Percentiles rank a stretch among this genome's conserved stretches.
Evolutionary conservation across 192 early-diverging fungal genomes (phyloP).

Genomic region (Backusella luteola): DNA sequence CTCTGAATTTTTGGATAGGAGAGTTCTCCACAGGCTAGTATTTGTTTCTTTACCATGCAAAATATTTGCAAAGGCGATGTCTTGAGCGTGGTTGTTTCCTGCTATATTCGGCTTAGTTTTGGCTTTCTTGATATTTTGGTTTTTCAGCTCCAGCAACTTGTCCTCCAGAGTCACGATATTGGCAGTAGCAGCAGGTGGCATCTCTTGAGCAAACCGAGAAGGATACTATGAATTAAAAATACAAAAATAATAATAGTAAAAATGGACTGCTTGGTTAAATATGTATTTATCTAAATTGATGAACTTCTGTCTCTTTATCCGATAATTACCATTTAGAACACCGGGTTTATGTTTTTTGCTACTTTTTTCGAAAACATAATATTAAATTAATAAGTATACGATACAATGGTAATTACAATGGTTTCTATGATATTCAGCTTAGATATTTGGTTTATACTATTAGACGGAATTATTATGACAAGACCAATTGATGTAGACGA

Average conservation of each 20-base stretch:
- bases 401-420: neutral
- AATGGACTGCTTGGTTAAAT: neutral
- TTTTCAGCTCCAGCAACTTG: neutral
- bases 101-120: constrained; percentile 21
- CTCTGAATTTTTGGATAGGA: constrained; percentile 63
- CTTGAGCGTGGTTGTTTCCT: constrained; percentile 39
- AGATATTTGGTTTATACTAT: neutral
- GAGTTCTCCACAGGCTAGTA: constrained; percentile 39
- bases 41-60: constrained; percentile 51
- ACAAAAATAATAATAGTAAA: neutral
- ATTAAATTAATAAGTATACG: neutral
- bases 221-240: neutral
- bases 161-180: neutral
- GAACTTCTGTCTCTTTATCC: neutral
- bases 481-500: neutral
- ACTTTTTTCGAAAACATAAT: neutral
- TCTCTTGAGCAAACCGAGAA: neutral
- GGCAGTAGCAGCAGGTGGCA: neutral
- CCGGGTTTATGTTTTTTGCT: neutral
- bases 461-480: neutral
- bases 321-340: neutral
- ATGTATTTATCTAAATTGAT: neutral
- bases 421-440: neutral
- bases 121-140: neutral
- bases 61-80: constrained; percentile 48